Evolutionary conservation across 2,329 filamentous ascomycete species (phyloP), one percentile per base, ranked within the genome.

Genomic region (Myotisia sp.): DNA sequence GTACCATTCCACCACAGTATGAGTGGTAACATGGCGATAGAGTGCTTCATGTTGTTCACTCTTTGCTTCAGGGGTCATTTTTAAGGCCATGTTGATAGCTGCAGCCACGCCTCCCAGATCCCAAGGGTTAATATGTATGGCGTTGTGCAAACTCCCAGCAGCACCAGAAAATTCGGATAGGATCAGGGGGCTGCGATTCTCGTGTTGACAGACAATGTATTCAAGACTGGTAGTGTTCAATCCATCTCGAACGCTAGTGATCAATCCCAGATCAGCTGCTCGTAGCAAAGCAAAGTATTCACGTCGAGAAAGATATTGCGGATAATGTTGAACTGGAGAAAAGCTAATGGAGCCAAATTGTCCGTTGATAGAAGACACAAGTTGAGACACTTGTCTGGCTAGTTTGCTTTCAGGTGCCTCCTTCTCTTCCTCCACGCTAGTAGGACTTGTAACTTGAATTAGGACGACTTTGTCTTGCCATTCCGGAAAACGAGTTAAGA

Each of bases 201-300:
- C 79, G 49, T 83, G 80, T 58, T 95, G 87, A 55, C 84, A 92
- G 38, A 93, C 71, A 37, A 95, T 76, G 53, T 94, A 95, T 58
- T 95, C 90, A 46, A 95, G 65, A 53, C 84, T 92, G 13, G 86
- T 93, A 0, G 87, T 94, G 63, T 94, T 95, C 86, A 95, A 94
- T 38, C 87, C 87, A 55, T 95, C 90, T 40, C 87, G 76, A 14
- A 95, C 86, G 46, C 84, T 93, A 5, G 90, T 94, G 56, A 95
- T 94, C 33, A 95, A 67, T 3, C 85, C 87, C 44, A 94, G 82
- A 54, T 95, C 85, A 21, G 81, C 86, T 2, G 84, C 75, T 16
- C 87, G 76, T 34, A 95, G 70, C n/a, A 95, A 71, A 3, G 87
- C 86, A 56, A 93, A 92, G 57, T 95, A 95, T 59, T 95, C 86